A percentile compares a stretch with the other conserved stretches of the same genome.
Evolutionary conservation across 129 eudicot species (phyloP).

Genomic region (Flaveria trinervia): DNA sequence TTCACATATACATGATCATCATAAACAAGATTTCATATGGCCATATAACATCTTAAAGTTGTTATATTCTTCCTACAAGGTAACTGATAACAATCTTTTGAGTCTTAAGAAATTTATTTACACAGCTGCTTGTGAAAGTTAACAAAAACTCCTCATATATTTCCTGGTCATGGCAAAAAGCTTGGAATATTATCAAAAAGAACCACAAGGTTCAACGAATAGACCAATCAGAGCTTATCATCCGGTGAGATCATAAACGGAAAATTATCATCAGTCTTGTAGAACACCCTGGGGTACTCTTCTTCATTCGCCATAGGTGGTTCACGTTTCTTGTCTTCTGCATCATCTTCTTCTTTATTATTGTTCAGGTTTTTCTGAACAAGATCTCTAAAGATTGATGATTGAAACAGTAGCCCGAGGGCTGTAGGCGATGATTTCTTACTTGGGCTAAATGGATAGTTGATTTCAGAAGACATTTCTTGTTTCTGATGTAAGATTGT

Average conservation of each 20-base stretch:
- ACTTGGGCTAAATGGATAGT: constrained; percentile 41
- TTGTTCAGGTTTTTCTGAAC: constrained; percentile 61
- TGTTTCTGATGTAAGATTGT: constrained; percentile 33
- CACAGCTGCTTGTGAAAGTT: constrained; percentile 23
- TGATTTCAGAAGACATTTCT: constrained; percentile 38
- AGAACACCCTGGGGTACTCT: constrained; percentile 42
- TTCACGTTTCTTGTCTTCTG: constrained; percentile 32
- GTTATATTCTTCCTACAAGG: constrained; percentile 21
- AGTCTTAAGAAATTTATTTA: constrained; percentile 33
- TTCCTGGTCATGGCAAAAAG: constrained; percentile 4
- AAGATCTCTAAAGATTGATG: constrained; percentile 69
- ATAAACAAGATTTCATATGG: constrained; percentile 8
- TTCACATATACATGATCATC: constrained; percentile 17
- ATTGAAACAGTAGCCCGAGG: constrained; percentile 59
- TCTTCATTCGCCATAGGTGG: constrained; percentile 45
- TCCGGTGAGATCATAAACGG: constrained; percentile 42
- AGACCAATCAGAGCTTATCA: constrained; percentile 27
- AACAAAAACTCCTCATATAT: constrained; percentile 15
- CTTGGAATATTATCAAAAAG: constrained; percentile 17
- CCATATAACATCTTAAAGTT: constrained; percentile 11
- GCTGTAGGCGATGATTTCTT: constrained; percentile 69
- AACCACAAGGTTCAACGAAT: constrained; percentile 29
- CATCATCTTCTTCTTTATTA: constrained; percentile 42
- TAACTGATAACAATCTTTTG: background rate
- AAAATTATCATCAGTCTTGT: constrained; percentile 36